Percentiles rank a stretch among this genome's conserved stretches.
Evolutionary conservation across 1,139 yeast genomes (phyloP).

Genomic region (Wickerhamomyces sp.): DNA sequence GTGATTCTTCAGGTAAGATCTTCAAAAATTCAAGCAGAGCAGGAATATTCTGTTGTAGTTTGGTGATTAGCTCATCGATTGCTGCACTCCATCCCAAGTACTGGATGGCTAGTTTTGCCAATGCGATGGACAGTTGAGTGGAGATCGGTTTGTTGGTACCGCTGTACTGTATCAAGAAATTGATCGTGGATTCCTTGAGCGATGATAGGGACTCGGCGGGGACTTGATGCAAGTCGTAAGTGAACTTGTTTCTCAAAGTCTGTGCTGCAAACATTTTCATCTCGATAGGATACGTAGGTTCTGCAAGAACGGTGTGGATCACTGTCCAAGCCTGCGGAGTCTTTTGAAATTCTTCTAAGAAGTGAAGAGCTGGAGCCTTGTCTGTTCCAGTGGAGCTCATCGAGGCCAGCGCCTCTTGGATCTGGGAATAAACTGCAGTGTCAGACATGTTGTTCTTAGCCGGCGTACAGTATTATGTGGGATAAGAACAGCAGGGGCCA

Average conservation of each 20-base stretch:
- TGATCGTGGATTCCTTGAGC: conserved; percentile 59
- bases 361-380: conserved; percentile 59
- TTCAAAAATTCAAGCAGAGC: conserved; percentile 71
- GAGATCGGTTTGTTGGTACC: conserved; percentile 51
- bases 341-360: conserved; percentile 77
- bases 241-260: conserved; percentile 77
- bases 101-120: conserved; percentile 81
- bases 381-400: conserved; percentile 22
- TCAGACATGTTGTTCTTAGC: conserved; percentile 2
- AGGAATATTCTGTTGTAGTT: conserved; percentile 39
- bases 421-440: conserved; percentile 6
- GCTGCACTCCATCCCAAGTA: conserved; percentile 69
- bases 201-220: conserved; percentile 47
- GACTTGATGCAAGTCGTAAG: conserved; percentile 78
- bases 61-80: conserved; percentile 56
- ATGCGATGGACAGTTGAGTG: conserved; percentile 74
- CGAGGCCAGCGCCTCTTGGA: conserved; percentile 20
- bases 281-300: conserved; percentile 33
- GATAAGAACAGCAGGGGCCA: too few species aligned
- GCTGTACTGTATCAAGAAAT: conserved; percentile 45
- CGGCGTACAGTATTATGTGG: too few species aligned
- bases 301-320: conserved; percentile 28
- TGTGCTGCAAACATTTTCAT: conserved; percentile 84
- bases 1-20: conserved; percentile 86
- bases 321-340: conserved; percentile 66